Conservation (phyloP, 2,329 filamentous ascomycete species). For the Falciphora oryzae region DNA sequence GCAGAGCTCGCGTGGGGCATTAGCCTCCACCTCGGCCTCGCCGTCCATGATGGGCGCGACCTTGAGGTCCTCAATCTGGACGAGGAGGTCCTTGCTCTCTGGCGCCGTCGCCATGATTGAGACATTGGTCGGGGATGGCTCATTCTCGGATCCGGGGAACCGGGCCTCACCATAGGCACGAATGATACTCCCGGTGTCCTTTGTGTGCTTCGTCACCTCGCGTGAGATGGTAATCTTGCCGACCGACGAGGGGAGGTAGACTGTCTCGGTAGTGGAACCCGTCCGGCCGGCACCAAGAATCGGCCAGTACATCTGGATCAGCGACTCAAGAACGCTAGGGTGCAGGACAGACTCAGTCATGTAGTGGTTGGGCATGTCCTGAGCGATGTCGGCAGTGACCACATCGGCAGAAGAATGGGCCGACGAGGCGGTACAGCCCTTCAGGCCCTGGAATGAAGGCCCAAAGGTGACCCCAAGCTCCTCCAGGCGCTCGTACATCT, state of each 20-base stretch:
- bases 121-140: slow-evolving; percentile 28
- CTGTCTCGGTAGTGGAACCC: slow-evolving; percentile 24
- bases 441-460: slow-evolving; percentile 43
- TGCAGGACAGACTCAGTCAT: slow-evolving; percentile 30
- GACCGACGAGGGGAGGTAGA: slow-evolving; percentile 39
- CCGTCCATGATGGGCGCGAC: slow-evolving; percentile 37
- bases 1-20: slow-evolving; percentile 34
- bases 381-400: slow-evolving; percentile 28
- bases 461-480: slow-evolving; percentile 46
- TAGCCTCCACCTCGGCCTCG: slow-evolving; percentile 20
- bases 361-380: slow-evolving; percentile 33
- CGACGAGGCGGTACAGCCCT: slow-evolving; percentile 34
- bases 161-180: slow-evolving; percentile 31
- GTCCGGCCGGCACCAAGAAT: slow-evolving; percentile 25
- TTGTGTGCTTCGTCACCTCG: slow-evolving; percentile 21
- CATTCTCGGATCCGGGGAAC: slow-evolving; percentile 23
- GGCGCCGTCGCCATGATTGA: slow-evolving; percentile 28
- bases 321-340: slow-evolving; percentile 33
- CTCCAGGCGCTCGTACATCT: slow-evolving; percentile 41
- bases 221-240: slow-evolving; percentile 32
- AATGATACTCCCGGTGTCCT: slow-evolving; percentile 25
- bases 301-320: slow-evolving; percentile 37
- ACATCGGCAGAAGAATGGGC: slow-evolving; percentile 29
- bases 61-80: slow-evolving; percentile 28
- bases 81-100: slow-evolving; percentile 24